These are phyloP conservation scores for Aspergillus melleus DNA, from an alignment of 2,329 filamentous ascomycete genomes.

Conservation along the genomic window DNA sequence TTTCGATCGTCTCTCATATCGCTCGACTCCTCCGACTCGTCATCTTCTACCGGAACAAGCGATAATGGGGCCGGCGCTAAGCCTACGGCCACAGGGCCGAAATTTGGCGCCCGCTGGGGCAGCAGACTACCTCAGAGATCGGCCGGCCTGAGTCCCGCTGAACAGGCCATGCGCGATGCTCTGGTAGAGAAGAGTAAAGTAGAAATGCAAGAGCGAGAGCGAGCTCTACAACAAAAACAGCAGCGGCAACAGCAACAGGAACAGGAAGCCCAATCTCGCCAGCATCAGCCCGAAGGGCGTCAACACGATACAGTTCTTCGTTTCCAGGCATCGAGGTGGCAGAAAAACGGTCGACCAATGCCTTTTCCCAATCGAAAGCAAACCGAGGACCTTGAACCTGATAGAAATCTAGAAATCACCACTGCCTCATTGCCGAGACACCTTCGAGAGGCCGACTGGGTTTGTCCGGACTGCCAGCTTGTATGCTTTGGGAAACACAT, in stretches of 20 bases:
- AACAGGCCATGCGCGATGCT: conserved; percentile 32
- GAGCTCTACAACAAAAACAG: conserved; percentile 1
- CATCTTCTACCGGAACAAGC: conserved; percentile 23
- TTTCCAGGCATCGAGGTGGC: background rate
- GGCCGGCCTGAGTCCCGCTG: conserved; percentile 31
- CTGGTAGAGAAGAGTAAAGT: conserved; percentile 19
- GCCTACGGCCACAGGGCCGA: conserved; percentile 18
- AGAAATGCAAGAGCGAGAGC: conserved; percentile 3
- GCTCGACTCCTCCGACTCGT: conserved; percentile 30
- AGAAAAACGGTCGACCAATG: background rate
- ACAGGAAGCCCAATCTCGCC: background rate
- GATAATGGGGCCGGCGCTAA: conserved; percentile 18
- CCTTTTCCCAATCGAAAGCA: background rate
- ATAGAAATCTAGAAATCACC: conserved; percentile 11
- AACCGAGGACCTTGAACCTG: conserved; percentile 9
- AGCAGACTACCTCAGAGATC: conserved; percentile 18
- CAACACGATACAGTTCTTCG: background rate
- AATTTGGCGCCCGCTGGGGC: conserved; percentile 30
- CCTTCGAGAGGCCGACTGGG: conserved; percentile 24
- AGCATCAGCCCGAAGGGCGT: background rate
- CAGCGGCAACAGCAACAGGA: background rate
- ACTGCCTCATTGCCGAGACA: background rate
- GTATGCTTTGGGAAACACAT: conserved; percentile 20
- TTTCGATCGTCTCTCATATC: conserved; percentile 34
- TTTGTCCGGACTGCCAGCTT: conserved; percentile 27